Conservation (phyloP, 441 rosid species). For the Pelargonium cotyledonis region DNA sequence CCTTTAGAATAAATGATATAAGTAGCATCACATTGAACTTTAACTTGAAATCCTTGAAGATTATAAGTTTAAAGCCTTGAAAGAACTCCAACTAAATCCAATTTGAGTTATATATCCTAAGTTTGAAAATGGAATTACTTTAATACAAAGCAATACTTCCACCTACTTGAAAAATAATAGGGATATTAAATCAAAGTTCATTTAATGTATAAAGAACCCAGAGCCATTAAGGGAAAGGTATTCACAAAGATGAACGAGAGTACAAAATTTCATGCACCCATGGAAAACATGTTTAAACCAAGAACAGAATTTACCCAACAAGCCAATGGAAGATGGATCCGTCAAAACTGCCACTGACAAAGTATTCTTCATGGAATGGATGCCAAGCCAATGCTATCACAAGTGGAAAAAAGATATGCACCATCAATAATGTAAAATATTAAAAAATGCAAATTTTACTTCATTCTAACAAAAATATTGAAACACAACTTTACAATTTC, state of each 20-base stretch:
- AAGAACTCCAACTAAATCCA: neutral
- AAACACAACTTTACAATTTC: neutral
- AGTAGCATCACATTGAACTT: neutral
- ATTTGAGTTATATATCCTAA: neutral
- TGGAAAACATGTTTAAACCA: constrained; percentile 1
- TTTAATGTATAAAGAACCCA: neutral
- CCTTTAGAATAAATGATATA: neutral
- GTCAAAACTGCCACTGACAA: constrained; percentile 91
- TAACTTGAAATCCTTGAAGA: constrained; percentile 1
- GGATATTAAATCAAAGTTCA: neutral
- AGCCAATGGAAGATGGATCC: constrained; percentile 96
- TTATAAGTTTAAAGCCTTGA: neutral
- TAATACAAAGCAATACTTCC: neutral
- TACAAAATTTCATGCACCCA: constrained; percentile 1
- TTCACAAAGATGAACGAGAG: neutral
- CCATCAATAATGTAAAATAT: constrained; percentile 1
- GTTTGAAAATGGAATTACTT: neutral
- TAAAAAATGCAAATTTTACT: neutral
- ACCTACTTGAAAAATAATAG: neutral
- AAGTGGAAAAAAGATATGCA: constrained; percentile 12
- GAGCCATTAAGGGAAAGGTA: neutral
- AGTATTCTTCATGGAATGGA: constrained; percentile 96
- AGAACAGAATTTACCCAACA: constrained; percentile 61
- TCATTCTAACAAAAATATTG: neutral
- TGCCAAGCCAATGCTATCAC: constrained; percentile 90